Conservation (phyloP, 768 basidiomycete species). For the Piloderma croceum region DNA sequence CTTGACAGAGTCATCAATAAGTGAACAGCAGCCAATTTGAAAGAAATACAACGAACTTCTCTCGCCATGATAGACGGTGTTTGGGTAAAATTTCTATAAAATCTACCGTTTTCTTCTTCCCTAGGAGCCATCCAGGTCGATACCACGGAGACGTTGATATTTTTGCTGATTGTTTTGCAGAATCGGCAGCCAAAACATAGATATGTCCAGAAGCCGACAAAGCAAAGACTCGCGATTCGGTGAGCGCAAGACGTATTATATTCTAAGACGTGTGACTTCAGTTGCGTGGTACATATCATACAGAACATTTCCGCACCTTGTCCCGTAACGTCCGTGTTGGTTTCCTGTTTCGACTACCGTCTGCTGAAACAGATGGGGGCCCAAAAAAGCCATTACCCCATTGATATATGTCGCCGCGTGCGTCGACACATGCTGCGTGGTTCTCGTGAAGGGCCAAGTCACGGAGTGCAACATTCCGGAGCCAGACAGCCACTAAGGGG, state of each 20-base stretch:
- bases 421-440: constrained; percentile 74
- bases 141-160: constrained; percentile 50
- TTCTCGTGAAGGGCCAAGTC: constrained; percentile 63
- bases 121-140: constrained; percentile 55
- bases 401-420: constrained; percentile 75
- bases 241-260: constrained; percentile 58
- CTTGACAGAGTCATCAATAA: constrained; percentile 31
- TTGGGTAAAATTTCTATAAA: constrained; percentile 58
- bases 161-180: constrained; percentile 40
- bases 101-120: constrained; percentile 45
- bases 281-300: too few species aligned
- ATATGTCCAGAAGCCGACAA: constrained; percentile 73
- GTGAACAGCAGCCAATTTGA: constrained; percentile 1
- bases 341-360: constrained; percentile 19
- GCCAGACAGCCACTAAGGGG: constrained; percentile 50
- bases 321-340: constrained; percentile 57
- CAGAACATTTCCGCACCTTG: constrained; percentile 46
- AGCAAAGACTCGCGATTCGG: constrained; percentile 62
- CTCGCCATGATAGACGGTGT: constrained; percentile 52
- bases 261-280: constrained; percentile 39
- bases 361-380: constrained; percentile 14
- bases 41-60: constrained; percentile 54
- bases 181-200: constrained; percentile 57
- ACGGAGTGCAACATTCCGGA: constrained; percentile 64
- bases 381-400: constrained; percentile 70